These are phyloP conservation scores for Aspergillus wentii DNA, from an alignment of 495 filamentous ascomycete species.

Conservation along the genomic window DNA sequence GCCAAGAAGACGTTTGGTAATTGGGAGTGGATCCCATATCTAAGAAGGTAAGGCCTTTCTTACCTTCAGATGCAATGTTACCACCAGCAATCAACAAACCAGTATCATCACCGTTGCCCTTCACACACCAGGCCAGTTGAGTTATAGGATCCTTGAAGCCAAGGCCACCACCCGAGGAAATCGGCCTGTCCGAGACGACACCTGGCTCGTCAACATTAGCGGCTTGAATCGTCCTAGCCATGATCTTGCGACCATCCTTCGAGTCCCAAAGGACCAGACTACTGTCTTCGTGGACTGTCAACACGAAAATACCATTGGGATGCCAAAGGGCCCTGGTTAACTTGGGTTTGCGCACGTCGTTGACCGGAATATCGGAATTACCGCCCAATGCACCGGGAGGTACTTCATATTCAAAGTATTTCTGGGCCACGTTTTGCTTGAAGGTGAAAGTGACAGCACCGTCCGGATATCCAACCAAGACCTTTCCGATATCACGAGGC, in stretches of 20 bases:
- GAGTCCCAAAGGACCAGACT: slow-evolving; percentile 92
- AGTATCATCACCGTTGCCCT: slow-evolving; percentile 88
- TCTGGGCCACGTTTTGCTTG: slow-evolving; percentile 74
- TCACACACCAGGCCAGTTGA: slow-evolving; percentile 84
- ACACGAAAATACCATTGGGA: slow-evolving; percentile 85
- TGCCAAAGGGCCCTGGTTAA: slow-evolving; percentile 86
- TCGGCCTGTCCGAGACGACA: slow-evolving; percentile 34
- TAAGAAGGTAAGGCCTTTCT: slow-evolving; percentile 77
- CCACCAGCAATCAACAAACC: slow-evolving; percentile 85
- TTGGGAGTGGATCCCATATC: slow-evolving; percentile 86
- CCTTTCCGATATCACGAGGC: slow-evolving; percentile 86
- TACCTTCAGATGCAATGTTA: slow-evolving; percentile 51
- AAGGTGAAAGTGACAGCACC: slow-evolving; percentile 89
- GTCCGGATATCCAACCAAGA: slow-evolving; percentile 81
- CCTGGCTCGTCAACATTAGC: slow-evolving; percentile 63
- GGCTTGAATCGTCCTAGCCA: slow-evolving; percentile 74
- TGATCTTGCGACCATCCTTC: slow-evolving; percentile 80
- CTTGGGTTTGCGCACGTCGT: slow-evolving; percentile 56
- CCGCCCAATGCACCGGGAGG: slow-evolving; percentile 85
- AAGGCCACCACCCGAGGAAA: slow-evolving; percentile 35
- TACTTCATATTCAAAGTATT: slow-evolving; percentile 78
- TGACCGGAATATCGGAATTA: slow-evolving; percentile 52
- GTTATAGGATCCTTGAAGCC: slow-evolving; percentile 66
- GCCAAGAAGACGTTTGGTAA: slow-evolving; percentile 87
- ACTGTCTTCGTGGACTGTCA: slow-evolving; percentile 84